Evolutionary conservation across 805 yeast species (phyloP), one percentile per base, ranked within the genome.

Genomic region (Cyberlindnera nakhonratchasimensis): DNA sequence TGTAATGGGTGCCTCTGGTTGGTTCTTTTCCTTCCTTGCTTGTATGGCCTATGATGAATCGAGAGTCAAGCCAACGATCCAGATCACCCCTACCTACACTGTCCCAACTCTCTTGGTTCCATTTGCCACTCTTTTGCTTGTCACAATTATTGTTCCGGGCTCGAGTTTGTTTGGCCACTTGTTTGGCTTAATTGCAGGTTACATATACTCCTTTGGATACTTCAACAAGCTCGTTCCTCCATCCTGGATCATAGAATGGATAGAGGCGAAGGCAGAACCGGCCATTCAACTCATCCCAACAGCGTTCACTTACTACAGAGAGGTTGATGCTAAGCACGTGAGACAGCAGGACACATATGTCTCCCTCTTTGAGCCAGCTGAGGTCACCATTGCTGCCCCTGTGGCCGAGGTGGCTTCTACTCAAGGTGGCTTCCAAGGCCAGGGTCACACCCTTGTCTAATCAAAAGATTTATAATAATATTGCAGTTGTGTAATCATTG

Each of bases 111-210:
- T 77, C 42, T 62, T 67, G 40, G 49, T 74, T 2, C 95, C 96
- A 13, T 66, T 82, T 29, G 51, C 74, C 19, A 51, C 74, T 17
- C 65, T 86, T 49, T 48, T 79, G 2, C 16, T 77, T 8, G 62
- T 75, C 34, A 69, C 77, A 2, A 42, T 84, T 6, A 32, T 83
- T 21, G 58, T 81, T 31, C 90, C 95, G 1, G 72, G 76, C 8
- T 74, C 87, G 4, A 79, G 88, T 43, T 79, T 86, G 51, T 66
- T 82, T 51, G 93, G 95, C 24, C 95, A 87, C 59, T 65, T 78
- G 42, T 72, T 83, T 29, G 91, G 86, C 5, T 64, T 85, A 31
- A 46, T 72, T 4, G 70, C 81, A 11, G 96, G 96, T 9, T 83
- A 74, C 59, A 70, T 76, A 6, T 67, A 82, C 54, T 80, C 74